Evolutionary conservation across 768 basidiomycete genomes (phyloP).

Genomic region (Lyophyllum shimeji): DNA sequence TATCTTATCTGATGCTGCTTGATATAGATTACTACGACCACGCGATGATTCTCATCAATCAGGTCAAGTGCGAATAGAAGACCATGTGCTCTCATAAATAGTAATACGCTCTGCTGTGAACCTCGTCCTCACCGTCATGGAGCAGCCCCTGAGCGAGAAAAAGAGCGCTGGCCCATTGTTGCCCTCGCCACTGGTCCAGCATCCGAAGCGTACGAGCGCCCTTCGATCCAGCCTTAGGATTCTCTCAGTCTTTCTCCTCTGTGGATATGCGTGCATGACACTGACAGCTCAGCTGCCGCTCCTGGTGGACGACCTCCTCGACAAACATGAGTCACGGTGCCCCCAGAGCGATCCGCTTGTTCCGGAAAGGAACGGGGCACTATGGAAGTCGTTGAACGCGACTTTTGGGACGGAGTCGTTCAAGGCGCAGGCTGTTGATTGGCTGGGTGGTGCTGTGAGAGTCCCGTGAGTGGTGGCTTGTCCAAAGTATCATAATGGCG

Average conservation of each 20-base stretch:
- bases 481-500: background rate
- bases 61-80: background rate
- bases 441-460: slow-evolving; percentile 49
- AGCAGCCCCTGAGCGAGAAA: slow-evolving; percentile 2
- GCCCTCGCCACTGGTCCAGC: background rate
- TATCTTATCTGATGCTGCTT: background rate
- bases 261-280: slow-evolving; percentile 8
- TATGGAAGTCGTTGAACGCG: slow-evolving; percentile 34
- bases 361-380: slow-evolving; percentile 37
- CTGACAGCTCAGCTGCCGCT: background rate
- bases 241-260: slow-evolving; percentile 4
- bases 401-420: slow-evolving; percentile 36
- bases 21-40: too few species aligned
- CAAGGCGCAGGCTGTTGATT: slow-evolving; percentile 39
- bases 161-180: background rate
- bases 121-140: slow-evolving; percentile 8
- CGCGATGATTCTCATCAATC: background rate
- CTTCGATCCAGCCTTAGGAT: background rate
- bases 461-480: slow-evolving; percentile 33
- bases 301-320: background rate
- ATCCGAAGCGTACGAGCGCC: background rate
- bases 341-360: slow-evolving; percentile 36
- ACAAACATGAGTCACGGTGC: slow-evolving; percentile 21
- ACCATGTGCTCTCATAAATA: background rate
- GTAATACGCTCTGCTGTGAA: background rate